Percentiles rank a stretch among this genome's conserved stretches.
Evolutionary conservation across 768 basidiomycete species (phyloP).

Genomic region (Naganishia friedmannii): DNA sequence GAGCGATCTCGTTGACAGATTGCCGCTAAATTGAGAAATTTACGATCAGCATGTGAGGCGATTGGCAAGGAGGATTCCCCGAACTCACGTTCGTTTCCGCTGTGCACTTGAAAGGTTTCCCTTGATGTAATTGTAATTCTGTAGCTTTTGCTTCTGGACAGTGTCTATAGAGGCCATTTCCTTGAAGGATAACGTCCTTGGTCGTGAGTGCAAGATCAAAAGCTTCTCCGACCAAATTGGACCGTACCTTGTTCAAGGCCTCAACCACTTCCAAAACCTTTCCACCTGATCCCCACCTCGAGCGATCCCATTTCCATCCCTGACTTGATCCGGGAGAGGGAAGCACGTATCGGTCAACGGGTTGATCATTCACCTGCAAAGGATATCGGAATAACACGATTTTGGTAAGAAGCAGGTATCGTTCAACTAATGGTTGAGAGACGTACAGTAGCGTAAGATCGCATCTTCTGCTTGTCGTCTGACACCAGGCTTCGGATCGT

Average conservation of each 20-base stretch:
- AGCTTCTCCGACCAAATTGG: neutral
- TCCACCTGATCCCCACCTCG: slow-evolving; percentile 79
- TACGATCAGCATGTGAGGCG: neutral
- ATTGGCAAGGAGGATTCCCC: neutral
- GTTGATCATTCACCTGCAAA: slow-evolving; percentile 75
- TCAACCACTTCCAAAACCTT: slow-evolving; percentile 82
- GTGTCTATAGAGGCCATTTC: slow-evolving; percentile 94
- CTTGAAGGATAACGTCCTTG: slow-evolving; percentile 53
- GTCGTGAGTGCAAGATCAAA: slow-evolving; percentile 17
- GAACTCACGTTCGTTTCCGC: slow-evolving; percentile 79
- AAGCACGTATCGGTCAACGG: slow-evolving; percentile 75
- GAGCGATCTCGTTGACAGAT: slow-evolving; percentile 85
- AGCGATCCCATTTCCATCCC: slow-evolving; percentile 87
- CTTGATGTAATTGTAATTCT: slow-evolving; percentile 89
- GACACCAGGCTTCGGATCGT: slow-evolving; percentile 84
- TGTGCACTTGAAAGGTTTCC: slow-evolving; percentile 87
- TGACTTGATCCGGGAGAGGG: slow-evolving; percentile 38
- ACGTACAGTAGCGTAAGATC: slow-evolving; percentile 12
- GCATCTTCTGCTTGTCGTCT: slow-evolving; percentile 60
- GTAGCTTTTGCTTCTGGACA: slow-evolving; percentile 84
- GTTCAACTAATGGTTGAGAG: neutral
- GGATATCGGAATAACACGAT: slow-evolving; percentile 11
- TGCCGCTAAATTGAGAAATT: slow-evolving; percentile 64
- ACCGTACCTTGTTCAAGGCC: slow-evolving; percentile 70
- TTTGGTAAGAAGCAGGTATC: neutral